These are phyloP conservation scores for Amauroascus niger DNA, from an alignment of 2,329 filamentous ascomycete species.

Conservation along the genomic window DNA sequence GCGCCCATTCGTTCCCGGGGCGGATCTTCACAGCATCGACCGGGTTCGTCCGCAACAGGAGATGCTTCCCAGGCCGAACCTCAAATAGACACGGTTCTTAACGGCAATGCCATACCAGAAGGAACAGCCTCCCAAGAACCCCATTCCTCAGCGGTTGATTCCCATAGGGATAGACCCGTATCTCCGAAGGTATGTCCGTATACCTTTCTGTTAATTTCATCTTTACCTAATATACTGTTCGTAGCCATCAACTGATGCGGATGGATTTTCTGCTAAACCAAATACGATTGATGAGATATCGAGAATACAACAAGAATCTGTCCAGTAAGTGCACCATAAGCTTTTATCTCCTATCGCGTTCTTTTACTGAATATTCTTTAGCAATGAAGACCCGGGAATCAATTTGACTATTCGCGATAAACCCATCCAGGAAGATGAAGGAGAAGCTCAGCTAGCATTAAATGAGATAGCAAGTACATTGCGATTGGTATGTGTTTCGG, in stretches of 20 bases:
- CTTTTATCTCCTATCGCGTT: constrained; percentile 16
- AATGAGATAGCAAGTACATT: constrained; percentile 42
- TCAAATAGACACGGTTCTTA: constrained; percentile 4
- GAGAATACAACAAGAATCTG: constrained; percentile 37
- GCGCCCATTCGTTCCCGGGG: constrained; percentile 19
- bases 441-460: constrained; percentile 41
- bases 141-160: not conserved
- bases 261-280: constrained; percentile 35
- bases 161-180: not conserved
- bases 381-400: constrained; percentile 35
- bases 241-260: constrained; percentile 30
- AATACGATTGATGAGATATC: constrained; percentile 38
- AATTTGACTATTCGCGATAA: constrained; percentile 42
- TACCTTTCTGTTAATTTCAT: not conserved
- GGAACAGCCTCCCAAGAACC: not conserved
- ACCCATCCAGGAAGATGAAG: constrained; percentile 42
- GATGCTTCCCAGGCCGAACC: not conserved
- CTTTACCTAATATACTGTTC: not conserved
- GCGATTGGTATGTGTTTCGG: constrained; percentile 30
- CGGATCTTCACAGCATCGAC: constrained; percentile 11
- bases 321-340: constrained; percentile 23
- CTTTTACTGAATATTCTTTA: constrained; percentile 17
- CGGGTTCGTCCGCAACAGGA: constrained; percentile 8
- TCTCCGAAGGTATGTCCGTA: constrained; percentile 5
- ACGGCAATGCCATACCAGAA: not conserved